Conservation (phyloP, 257 asterid species). For the Scutellaria minor region DNA sequence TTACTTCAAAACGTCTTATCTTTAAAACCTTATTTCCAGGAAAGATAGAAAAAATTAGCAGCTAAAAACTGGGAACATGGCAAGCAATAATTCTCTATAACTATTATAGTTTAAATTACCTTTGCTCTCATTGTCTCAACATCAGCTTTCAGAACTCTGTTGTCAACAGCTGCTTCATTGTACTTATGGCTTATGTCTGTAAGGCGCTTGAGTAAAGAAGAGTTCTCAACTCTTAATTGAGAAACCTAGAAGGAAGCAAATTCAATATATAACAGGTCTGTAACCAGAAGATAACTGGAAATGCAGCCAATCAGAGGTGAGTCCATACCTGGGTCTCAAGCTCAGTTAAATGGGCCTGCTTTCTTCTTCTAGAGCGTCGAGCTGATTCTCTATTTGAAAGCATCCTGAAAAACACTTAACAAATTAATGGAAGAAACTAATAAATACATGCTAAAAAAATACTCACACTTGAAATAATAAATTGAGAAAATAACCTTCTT, state of each 20-base stretch:
- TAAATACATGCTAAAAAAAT: constrained; percentile 30
- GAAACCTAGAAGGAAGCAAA: constrained; percentile 59
- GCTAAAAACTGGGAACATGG: neutral
- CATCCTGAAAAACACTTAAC: constrained; percentile 66
- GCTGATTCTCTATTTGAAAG: constrained; percentile 99
- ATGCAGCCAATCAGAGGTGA: neutral
- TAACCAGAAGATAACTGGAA: constrained; percentile 11
- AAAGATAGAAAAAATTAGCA: neutral
- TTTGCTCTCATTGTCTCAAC: constrained; percentile 86
- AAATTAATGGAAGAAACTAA: constrained; percentile 4
- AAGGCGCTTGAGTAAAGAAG: constrained; percentile 76
- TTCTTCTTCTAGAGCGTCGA: constrained; percentile 98
- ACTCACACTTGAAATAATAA: neutral
- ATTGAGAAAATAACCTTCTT: neutral
- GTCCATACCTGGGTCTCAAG: constrained; percentile 85
- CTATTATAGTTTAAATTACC: constrained; percentile 43
- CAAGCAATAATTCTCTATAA: constrained; percentile 12
- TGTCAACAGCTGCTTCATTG: constrained; percentile 42
- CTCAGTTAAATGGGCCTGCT: constrained; percentile 95
- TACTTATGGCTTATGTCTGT: constrained; percentile 45
- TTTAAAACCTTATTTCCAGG: neutral
- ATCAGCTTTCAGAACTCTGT: constrained; percentile 44
- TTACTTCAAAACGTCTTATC: neutral
- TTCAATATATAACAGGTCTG: constrained; percentile 10
- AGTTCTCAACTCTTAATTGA: constrained; percentile 76